A percentile compares a stretch with the other conserved stretches of the same genome.
These are phyloP conservation scores for Aphanoascus verrucosus DNA, from an alignment of 2,329 filamentous ascomycete genomes.

Conservation along the genomic window DNA sequence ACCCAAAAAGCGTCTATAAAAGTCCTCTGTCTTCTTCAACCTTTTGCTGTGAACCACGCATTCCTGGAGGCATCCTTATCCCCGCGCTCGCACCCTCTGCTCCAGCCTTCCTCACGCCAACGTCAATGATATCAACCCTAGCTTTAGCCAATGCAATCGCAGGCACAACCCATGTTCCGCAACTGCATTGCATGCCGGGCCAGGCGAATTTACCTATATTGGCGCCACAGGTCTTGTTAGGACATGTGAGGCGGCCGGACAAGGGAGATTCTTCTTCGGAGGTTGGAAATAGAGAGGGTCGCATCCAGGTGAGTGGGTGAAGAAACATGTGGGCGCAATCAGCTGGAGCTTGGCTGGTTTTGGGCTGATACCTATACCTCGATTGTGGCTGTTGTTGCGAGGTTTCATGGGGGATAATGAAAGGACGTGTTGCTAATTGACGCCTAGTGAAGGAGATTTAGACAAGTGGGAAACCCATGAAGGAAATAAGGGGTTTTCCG, in stretches of 20 bases:
- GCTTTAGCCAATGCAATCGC: constrained; percentile 77
- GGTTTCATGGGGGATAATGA: constrained; percentile 52
- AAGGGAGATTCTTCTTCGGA: constrained; percentile 51
- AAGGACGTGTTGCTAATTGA: constrained; percentile 53
- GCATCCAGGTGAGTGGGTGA: constrained; percentile 93
- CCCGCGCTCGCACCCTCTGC: constrained; percentile 23
- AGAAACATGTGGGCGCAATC: constrained; percentile 79
- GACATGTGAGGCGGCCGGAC: constrained; percentile 75
- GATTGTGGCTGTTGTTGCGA: not conserved
- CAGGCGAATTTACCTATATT: constrained; percentile 90
- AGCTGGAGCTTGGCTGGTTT: constrained; percentile 17
- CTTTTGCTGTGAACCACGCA: constrained; percentile 18
- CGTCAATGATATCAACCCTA: constrained; percentile 63
- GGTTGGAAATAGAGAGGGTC: constrained; percentile 52
- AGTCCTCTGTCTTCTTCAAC: constrained; percentile 20
- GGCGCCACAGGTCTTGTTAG: constrained; percentile 63
- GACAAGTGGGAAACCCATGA: no score
- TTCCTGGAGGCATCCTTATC: constrained; percentile 33
- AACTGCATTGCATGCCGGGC: constrained; percentile 90
- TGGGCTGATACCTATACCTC: not conserved
- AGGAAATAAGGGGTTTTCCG: no score
- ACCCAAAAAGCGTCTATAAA: constrained; percentile 13
- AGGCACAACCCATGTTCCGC: constrained; percentile 79
- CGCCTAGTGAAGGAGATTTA: constrained; percentile 24
- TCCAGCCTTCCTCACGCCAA: constrained; percentile 16